Evolutionary conservation across 768 basidiomycete genomes (phyloP).

Genomic region (Podaxis carcinomalis): DNA sequence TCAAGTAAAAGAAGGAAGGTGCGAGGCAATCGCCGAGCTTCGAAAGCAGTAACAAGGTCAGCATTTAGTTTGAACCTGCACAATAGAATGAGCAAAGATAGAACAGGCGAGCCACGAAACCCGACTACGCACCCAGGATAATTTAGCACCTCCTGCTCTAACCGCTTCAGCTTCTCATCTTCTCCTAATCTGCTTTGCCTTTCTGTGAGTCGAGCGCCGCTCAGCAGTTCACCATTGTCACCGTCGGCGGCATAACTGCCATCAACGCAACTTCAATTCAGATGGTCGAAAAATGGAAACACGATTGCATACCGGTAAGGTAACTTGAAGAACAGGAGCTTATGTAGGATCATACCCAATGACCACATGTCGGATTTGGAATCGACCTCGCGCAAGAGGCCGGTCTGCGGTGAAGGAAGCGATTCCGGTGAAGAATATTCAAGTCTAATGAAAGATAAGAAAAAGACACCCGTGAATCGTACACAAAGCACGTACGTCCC

Average conservation of each 20-base stretch:
- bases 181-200: constrained; percentile 24
- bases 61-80: constrained; percentile 48
- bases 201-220: constrained; percentile 25
- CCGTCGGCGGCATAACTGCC: constrained; percentile 57
- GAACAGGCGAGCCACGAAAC: neutral
- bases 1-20: constrained; percentile 72
- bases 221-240: constrained; percentile 39
- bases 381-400: constrained; percentile 65
- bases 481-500: constrained; percentile 71
- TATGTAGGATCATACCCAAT: constrained; percentile 93
- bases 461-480: neutral
- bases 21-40: constrained; percentile 67
- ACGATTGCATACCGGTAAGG: constrained; percentile 61
- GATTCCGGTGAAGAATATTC: constrained; percentile 92
- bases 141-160: constrained; percentile 68
- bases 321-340: constrained; percentile 84
- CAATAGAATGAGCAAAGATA: neutral
- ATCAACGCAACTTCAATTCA: neutral
- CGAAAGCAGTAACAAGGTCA: constrained; percentile 51
- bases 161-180: constrained; percentile 56
- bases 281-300: neutral
- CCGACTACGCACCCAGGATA: constrained; percentile 63
- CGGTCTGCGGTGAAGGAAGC: constrained; percentile 61
- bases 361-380: constrained; percentile 98
- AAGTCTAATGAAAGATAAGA: constrained; percentile 39